Percentiles rank a stretch among this genome's conserved stretches.
Evolutionary conservation across 2,329 filamentous ascomycete genomes (phyloP).

Genomic region (Fusarium chuoi): DNA sequence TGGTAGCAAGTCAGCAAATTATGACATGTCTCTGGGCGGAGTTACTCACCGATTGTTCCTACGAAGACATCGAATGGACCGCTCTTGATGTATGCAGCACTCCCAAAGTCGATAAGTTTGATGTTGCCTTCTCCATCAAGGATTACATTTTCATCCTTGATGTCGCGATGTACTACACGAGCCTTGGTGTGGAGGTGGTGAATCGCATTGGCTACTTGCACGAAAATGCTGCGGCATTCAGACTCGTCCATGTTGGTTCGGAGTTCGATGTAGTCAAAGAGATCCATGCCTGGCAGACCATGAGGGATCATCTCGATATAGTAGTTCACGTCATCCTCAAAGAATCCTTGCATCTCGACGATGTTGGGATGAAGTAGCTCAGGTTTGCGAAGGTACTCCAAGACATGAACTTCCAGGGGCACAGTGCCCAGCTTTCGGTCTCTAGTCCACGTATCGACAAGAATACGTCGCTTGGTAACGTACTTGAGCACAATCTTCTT

Average conservation of each 20-base stretch:
- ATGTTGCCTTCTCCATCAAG: conserved; percentile 94
- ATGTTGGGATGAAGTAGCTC: conserved; percentile 75
- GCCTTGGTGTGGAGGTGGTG: conserved; percentile 93
- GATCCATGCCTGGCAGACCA: conserved; percentile 94
- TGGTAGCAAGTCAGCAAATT: conserved; percentile 50
- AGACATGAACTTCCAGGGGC: conserved; percentile 94
- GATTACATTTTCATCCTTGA: conserved; percentile 99
- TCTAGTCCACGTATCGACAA: conserved; percentile 98
- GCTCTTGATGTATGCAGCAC: conserved; percentile 97
- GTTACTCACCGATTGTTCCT: conserved; percentile 87
- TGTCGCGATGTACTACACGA: conserved; percentile 93
- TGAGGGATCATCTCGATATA: conserved; percentile 99
- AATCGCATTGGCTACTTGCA: conserved; percentile 89
- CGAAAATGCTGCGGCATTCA: conserved; percentile 94
- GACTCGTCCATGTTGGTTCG: conserved; percentile 95
- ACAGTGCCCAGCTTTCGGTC: conserved; percentile 94
- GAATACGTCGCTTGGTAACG: conserved; percentile 94
- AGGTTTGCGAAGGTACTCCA: conserved; percentile 88
- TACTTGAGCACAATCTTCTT: conserved; percentile 96
- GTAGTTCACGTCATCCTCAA: conserved; percentile 88
- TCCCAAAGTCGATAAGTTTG: conserved; percentile 98
- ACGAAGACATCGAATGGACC: conserved; percentile 99
- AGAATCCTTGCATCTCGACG: conserved; percentile 78
- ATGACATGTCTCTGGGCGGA: background rate
- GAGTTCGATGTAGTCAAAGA: conserved; percentile 98